Evolutionary conservation across 1,284 basidiomycete species (phyloP).

Genomic region (Ustanciosporium gigantosporum): DNA sequence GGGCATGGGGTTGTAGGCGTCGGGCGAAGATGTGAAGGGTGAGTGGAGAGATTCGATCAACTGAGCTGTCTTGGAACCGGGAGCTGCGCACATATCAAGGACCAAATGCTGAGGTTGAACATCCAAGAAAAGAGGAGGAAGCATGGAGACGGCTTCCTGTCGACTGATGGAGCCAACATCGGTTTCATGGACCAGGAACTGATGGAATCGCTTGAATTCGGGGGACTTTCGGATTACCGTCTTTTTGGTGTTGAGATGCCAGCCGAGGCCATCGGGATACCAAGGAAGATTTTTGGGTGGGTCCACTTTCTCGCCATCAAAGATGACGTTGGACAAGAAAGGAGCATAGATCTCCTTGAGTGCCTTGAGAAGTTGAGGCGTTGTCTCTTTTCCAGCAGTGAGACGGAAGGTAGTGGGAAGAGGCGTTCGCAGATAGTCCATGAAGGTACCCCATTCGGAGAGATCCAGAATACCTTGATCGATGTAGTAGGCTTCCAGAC

Average conservation of each 20-base stretch:
- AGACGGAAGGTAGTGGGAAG: constrained; percentile 94
- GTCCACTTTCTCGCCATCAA: constrained; percentile 70
- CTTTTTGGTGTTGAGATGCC: constrained; percentile 93
- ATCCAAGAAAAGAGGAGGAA: constrained; percentile 91
- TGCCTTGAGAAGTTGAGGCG: constrained; percentile 49
- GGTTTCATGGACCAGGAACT: constrained; percentile 95
- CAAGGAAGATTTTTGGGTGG: constrained; percentile 86
- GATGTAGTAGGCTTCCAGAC: constrained; percentile 57
- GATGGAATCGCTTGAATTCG: constrained; percentile 95
- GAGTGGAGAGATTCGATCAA: constrained; percentile 82
- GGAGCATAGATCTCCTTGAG: constrained; percentile 71
- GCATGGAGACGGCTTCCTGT: constrained; percentile 98
- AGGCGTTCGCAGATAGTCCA: constrained; percentile 72
- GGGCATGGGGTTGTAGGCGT: constrained; percentile 55
- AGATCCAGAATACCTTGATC: constrained; percentile 53
- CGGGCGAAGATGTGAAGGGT: constrained; percentile 46
- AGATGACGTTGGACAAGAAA: constrained; percentile 72
- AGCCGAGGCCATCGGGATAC: constrained; percentile 91
- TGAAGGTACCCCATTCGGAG: constrained; percentile 77
- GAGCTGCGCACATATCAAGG: constrained; percentile 98
- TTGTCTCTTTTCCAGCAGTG: constrained; percentile 64
- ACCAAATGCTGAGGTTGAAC: constrained; percentile 68
- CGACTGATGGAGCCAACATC: constrained; percentile 95
- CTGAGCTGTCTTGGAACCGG: constrained; percentile 95
- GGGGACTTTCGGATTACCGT: constrained; percentile 83